A percentile compares a stretch with the other conserved stretches of the same genome.
phyloP scores from a whole-genome alignment of 192 early-diverging fungal species.

The Entomortierella chlamydospora region DNA sequence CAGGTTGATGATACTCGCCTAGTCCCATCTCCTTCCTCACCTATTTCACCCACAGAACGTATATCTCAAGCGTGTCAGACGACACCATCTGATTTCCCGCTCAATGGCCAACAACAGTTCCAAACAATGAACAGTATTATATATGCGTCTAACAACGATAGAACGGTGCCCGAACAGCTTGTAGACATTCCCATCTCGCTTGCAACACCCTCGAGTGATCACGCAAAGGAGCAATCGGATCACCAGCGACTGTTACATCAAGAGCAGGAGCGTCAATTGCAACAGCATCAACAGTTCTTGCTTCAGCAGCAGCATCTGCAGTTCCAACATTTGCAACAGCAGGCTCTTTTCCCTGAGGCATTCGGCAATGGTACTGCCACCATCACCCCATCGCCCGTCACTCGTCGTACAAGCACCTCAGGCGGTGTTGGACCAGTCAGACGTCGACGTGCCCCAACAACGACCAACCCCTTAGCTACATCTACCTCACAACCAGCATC shows the following conservation, averaged over 20 bases:
- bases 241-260: slow-evolving; percentile 8
- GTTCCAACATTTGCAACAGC: slow-evolving; percentile 49
- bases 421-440: slow-evolving; percentile 49
- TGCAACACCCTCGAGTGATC: slow-evolving; percentile 2
- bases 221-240: neutral
- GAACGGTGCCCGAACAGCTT: slow-evolving; percentile 43
- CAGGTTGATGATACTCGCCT: slow-evolving; percentile 36
- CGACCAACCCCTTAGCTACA: slow-evolving; percentile 26
- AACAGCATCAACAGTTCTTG: slow-evolving; percentile 49
- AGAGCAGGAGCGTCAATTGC: slow-evolving; percentile 32
- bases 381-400: slow-evolving; percentile 11
- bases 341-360: slow-evolving; percentile 33
- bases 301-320: slow-evolving; percentile 51
- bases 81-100: slow-evolving; percentile 22
- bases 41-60: slow-evolving; percentile 27
- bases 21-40: slow-evolving; percentile 48
- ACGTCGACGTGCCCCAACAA: slow-evolving; percentile 30
- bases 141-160: slow-evolving; percentile 35
- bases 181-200: slow-evolving; percentile 42
- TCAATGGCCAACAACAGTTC: slow-evolving; percentile 32
- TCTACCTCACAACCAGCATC: slow-evolving; percentile 4
- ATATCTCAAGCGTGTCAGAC: slow-evolving; percentile 38
- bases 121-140: slow-evolving; percentile 53
- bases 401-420: slow-evolving; percentile 38
- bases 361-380: slow-evolving; percentile 17